Evolutionary conservation across 139 green algal species (phyloP).

Genomic region (Volvox africanus): DNA sequence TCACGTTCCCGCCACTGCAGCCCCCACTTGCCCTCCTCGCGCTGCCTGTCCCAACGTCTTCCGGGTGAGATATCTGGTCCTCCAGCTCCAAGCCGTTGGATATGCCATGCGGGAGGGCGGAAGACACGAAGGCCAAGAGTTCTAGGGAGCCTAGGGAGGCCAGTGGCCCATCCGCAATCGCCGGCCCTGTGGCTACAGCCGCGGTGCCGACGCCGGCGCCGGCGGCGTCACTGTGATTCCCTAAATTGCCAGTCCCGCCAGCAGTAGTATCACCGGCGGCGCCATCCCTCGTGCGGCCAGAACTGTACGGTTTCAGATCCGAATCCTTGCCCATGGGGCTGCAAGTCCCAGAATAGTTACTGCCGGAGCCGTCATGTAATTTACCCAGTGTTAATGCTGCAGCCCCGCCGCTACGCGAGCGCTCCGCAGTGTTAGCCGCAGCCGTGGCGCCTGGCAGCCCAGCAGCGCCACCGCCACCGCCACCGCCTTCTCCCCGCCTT

Average conservation of each 20-base stretch:
- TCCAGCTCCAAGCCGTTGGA: neutral
- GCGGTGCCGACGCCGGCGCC: neutral
- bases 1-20: neutral
- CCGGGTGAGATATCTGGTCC: neutral
- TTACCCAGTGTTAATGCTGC: neutral
- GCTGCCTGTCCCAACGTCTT: neutral
- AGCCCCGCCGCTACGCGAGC: neutral
- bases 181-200: neutral
- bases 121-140: conserved; percentile 30
- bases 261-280: neutral
- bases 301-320: no score
- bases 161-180: neutral
- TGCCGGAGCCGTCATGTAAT: neutral
- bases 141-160: conserved; percentile 25
- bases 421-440: no score
- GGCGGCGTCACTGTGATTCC: neutral
- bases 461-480: neutral
- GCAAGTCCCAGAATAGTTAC: neutral
- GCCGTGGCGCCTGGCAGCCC: neutral
- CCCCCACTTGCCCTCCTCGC: neutral
- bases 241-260: neutral
- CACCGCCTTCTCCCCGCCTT: neutral
- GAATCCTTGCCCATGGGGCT: no score
- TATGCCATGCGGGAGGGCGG: conserved; percentile 1
- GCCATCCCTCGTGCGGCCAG: neutral